A percentile compares a stretch with the other conserved stretches of the same genome.
phyloP scores from a whole-genome alignment of 202 grass and related monocot species.

The Musa balbisiana region DNA sequence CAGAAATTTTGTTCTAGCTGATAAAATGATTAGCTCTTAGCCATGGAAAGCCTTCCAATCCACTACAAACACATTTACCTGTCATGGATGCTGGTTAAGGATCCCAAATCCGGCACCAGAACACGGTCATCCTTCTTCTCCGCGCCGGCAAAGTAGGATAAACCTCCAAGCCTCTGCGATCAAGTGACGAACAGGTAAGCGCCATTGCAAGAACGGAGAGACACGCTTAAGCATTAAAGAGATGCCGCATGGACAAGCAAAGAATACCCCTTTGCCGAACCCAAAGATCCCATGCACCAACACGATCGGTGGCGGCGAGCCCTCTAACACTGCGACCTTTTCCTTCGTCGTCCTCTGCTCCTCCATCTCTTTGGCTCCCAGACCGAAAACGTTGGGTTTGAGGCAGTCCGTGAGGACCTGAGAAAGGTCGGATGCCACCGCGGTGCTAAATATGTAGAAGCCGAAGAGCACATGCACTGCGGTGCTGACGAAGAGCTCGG shows the following conservation, averaged over 20 bases:
- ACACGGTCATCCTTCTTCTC: constrained; percentile 98
- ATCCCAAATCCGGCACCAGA: constrained; percentile 96
- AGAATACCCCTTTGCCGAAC: constrained; percentile 87
- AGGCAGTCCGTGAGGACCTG: constrained; percentile 50
- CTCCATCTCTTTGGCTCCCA: neutral
- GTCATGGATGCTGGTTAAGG: constrained; percentile 95
- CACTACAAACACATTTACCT: constrained; percentile 35
- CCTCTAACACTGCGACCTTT: constrained; percentile 44
- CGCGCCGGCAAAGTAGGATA: constrained; percentile 98
- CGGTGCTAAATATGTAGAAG: constrained; percentile 84
- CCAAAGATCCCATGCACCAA: constrained; percentile 98
- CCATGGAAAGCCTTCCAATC: neutral
- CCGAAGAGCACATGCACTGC: constrained; percentile 79
- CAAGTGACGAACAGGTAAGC: constrained; percentile 14
- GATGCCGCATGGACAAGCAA: neutral
- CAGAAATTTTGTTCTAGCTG: neutral
- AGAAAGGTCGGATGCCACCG: constrained; percentile 77
- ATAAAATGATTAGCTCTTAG: neutral
- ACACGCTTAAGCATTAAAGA: neutral
- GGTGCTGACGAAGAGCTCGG: constrained; percentile 79
- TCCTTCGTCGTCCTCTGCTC: constrained; percentile 29
- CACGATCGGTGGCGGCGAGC: constrained; percentile 80
- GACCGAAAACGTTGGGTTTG: constrained; percentile 33
- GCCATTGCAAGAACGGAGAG: constrained; percentile 24
- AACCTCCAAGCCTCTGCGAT: constrained; percentile 69